Evolutionary conservation across 106 monocot species (phyloP).

Genomic region (Allium cepa): DNA sequence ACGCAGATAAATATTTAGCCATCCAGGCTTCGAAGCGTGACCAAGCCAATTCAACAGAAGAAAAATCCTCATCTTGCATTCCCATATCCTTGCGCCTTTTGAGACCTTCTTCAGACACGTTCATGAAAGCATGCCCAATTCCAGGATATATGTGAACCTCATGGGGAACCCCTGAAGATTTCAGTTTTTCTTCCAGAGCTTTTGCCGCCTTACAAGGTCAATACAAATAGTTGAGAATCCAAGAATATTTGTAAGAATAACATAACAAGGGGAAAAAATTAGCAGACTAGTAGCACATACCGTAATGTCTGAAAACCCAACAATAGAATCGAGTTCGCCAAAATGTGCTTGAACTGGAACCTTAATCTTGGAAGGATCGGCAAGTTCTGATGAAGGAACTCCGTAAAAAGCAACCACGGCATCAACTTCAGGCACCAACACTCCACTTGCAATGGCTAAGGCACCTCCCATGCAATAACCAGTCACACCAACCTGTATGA

Average conservation of each 20-base stretch:
- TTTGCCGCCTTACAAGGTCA: slow-evolving; percentile 60
- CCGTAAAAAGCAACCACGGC: slow-evolving; percentile 93
- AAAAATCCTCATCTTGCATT: slow-evolving; percentile 46
- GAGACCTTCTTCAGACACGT: slow-evolving; percentile 58
- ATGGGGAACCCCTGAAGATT: slow-evolving; percentile 46
- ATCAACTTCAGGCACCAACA: slow-evolving; percentile 86
- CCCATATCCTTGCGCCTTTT: slow-evolving; percentile 89
- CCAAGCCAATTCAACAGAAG: slow-evolving; percentile 69
- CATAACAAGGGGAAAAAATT: too few species aligned
- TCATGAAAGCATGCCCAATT: slow-evolving; percentile 77
- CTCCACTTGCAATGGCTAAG: slow-evolving; percentile 75
- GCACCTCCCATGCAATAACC: slow-evolving; percentile 99
- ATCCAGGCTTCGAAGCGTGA: slow-evolving; percentile 87
- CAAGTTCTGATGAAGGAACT: slow-evolving; percentile 65
- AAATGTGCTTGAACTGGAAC: slow-evolving; percentile 93
- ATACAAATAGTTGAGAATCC: neutral
- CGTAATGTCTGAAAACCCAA: slow-evolving; percentile 82
- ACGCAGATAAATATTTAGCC: slow-evolving; percentile 32
- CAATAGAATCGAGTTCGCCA: slow-evolving; percentile 74
- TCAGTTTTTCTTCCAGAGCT: slow-evolving; percentile 71
- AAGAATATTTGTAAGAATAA: too few species aligned
- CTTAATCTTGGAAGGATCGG: slow-evolving; percentile 68
- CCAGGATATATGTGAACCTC: slow-evolving; percentile 83
- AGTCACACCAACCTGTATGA: slow-evolving; percentile 73
- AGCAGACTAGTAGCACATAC: slow-evolving; percentile 24